phyloP scores from a whole-genome alignment of 345 rosid species.

The Xanthoceras sorbifolium region DNA sequence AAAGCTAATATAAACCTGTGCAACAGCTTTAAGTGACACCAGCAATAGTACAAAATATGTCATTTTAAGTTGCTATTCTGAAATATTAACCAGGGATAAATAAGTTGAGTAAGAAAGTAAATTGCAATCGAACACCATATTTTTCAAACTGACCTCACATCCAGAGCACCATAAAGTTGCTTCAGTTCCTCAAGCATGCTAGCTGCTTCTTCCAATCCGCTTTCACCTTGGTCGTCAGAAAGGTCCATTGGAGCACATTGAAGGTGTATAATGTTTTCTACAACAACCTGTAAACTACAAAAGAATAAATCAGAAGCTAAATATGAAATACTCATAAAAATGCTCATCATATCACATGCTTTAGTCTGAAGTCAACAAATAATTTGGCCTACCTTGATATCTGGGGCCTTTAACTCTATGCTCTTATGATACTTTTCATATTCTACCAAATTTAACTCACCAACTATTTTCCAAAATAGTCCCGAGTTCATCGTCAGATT shows the following conservation, averaged over 20 bases:
- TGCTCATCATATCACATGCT: not conserved
- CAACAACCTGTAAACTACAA: conserved; percentile 8
- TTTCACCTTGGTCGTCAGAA: not conserved
- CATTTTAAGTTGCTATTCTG: too few species aligned
- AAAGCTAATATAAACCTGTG: too few species aligned
- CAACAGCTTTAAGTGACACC: too few species aligned
- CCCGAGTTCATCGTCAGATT: not conserved
- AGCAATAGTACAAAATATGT: too few species aligned
- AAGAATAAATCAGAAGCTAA: not conserved
- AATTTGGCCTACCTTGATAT: conserved; percentile 15
- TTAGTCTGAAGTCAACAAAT: not conserved
- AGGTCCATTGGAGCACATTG: conserved; percentile 5
- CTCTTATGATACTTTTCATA: not conserved
- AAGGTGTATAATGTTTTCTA: not conserved
- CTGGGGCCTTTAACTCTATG: not conserved
- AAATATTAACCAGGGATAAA: too few species aligned
- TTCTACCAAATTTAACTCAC: not conserved
- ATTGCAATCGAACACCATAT: too few species aligned
- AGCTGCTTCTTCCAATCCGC: too few species aligned
- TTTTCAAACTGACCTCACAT: too few species aligned
- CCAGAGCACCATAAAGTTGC: too few species aligned
- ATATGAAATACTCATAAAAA: not conserved
- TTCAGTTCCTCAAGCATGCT: too few species aligned
- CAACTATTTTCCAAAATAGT: conserved; percentile 20
- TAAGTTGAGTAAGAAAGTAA: too few species aligned